Conservation (phyloP, 2,329 filamentous ascomycete species). For the Verticillium alfalfae region DNA sequence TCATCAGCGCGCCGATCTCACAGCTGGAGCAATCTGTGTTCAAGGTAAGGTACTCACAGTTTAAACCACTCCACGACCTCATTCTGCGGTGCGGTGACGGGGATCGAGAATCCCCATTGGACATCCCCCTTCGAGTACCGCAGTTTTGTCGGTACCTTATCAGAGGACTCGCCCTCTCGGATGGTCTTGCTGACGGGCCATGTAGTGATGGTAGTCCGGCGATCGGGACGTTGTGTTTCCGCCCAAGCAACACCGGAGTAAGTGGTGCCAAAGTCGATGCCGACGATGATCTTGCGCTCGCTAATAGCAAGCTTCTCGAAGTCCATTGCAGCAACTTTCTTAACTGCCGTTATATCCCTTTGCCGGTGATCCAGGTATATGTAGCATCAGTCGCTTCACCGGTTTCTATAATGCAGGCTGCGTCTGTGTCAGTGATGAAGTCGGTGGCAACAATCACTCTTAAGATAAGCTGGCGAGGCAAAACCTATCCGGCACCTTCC, state of each 20-base stretch:
- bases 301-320: slow-evolving; percentile 25
- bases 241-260: slow-evolving; percentile 47
- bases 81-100: slow-evolving; percentile 27
- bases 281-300: slow-evolving; percentile 41
- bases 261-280: slow-evolving; percentile 52
- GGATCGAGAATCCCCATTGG: slow-evolving; percentile 29
- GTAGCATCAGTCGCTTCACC: no score
- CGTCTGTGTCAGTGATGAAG: no score
- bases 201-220: slow-evolving; percentile 33
- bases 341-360: no score
- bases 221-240: slow-evolving; percentile 27
- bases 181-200: slow-evolving; percentile 35
- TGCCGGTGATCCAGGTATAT: no score
- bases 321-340: slow-evolving; percentile 19
- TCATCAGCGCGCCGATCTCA: no score
- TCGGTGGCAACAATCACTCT: no score
- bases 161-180: slow-evolving; percentile 28
- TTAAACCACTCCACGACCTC: slow-evolving; percentile 44
- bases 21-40: no score
- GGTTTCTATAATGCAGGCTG: no score
- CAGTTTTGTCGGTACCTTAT: slow-evolving; percentile 45
- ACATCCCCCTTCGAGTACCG: slow-evolving; percentile 27
- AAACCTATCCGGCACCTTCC: no score
- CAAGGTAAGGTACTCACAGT: slow-evolving; percentile 27
- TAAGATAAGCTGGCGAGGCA: no score